Conservation (phyloP, 306 rosid genomes). For the Ochetophila trinervis region DNA sequence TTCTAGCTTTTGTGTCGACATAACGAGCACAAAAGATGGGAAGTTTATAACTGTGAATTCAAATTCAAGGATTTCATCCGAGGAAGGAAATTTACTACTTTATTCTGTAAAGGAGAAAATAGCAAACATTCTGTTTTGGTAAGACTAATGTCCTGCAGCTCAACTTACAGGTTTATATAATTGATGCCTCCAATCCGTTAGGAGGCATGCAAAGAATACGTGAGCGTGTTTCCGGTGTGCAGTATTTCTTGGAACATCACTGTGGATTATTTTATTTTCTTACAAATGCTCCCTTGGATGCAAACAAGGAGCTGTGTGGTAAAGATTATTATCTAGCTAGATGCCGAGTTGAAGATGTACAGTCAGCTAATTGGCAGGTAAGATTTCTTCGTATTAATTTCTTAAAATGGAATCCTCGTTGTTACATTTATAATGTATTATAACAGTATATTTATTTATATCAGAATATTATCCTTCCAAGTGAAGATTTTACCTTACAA, state of each 20-base stretch:
- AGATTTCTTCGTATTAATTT: conserved; percentile 19
- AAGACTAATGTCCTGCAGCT: conserved; percentile 31
- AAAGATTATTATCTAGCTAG: conserved; percentile 73
- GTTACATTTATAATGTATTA: neutral
- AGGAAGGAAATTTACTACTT: conserved; percentile 71
- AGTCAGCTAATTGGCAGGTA: conserved; percentile 68
- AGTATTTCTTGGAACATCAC: conserved; percentile 88
- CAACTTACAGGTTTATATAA: conserved; percentile 69
- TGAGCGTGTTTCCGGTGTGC: conserved; percentile 65
- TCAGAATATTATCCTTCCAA: conserved; percentile 71
- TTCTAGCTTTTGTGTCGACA: conserved; percentile 84
- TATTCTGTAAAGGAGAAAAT: conserved; percentile 20
- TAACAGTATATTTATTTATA: conserved; percentile 20
- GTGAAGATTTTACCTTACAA: conserved; percentile 51
- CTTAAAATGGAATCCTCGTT: neutral
- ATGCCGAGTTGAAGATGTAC: conserved; percentile 55
- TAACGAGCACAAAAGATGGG: conserved; percentile 94
- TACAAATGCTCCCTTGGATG: conserved; percentile 71
- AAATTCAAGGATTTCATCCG: conserved; percentile 98
- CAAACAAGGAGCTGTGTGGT: conserved; percentile 42
- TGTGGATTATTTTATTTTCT: conserved; percentile 73
- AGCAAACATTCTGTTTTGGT: conserved; percentile 20
- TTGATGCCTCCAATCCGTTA: conserved; percentile 62
- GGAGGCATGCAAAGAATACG: conserved; percentile 59
- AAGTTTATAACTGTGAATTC: conserved; percentile 96